Evolutionary conservation across 1,284 basidiomycete species (phyloP).

Genomic region (Cronartium quercuum): DNA sequence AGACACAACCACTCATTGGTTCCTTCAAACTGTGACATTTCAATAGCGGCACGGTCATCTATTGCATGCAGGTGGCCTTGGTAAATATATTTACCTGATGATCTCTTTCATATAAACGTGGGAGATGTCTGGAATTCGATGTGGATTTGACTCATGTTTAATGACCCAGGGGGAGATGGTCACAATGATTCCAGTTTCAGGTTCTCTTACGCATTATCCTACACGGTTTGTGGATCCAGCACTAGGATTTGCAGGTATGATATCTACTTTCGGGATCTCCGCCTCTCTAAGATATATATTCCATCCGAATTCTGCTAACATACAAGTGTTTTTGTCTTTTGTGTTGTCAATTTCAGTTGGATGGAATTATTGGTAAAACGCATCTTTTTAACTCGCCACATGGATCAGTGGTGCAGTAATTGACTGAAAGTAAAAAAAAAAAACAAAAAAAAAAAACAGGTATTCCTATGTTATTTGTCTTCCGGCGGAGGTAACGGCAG

Average conservation of each 20-base stretch:
- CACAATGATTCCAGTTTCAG: constrained; percentile 14
- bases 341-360: constrained; percentile 3
- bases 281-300: neutral
- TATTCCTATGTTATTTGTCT: constrained; percentile 55
- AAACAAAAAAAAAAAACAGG: neutral
- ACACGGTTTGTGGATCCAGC: constrained; percentile 31
- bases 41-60: constrained; percentile 27
- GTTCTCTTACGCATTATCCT: constrained; percentile 20
- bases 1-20: neutral
- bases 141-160: neutral
- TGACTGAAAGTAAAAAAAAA: neutral
- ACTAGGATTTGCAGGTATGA: constrained; percentile 29
- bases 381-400: neutral
- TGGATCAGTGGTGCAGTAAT: neutral
- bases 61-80: constrained; percentile 27
- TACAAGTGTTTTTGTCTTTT: neutral
- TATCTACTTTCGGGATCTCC: neutral
- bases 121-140: neutral
- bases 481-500: constrained; percentile 37
- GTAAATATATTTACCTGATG: neutral
- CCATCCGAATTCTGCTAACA: too few relatives aligned
- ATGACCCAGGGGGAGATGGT: constrained; percentile 35
- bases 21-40: neutral
- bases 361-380: constrained; percentile 32
- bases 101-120: neutral